Conservation (phyloP, 371 early-diverging fungal species). For the Lichtheimia ramosa region DNA sequence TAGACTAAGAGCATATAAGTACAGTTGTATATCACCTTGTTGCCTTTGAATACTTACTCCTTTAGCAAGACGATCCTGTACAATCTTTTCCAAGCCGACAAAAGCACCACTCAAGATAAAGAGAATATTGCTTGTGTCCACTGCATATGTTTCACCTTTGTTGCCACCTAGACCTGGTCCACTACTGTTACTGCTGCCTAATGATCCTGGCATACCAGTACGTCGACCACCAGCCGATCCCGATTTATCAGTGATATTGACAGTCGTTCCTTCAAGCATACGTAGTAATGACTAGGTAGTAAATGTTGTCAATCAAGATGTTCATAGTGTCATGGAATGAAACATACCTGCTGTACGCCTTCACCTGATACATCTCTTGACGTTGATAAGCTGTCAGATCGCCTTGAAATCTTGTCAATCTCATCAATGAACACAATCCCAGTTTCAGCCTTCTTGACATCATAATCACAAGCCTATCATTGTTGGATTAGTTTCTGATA, state of each 20-base stretch:
- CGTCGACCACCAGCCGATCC: conserved; percentile 47
- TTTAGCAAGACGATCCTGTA: conserved; percentile 76
- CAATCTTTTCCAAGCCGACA: conserved; percentile 84
- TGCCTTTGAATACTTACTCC: conserved; percentile 42
- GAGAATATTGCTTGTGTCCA: conserved; percentile 90
- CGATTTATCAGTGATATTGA: conserved; percentile 84
- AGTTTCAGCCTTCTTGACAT: conserved; percentile 82
- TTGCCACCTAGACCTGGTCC: conserved; percentile 33
- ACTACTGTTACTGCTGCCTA: conserved; percentile 21
- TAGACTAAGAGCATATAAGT: conserved; percentile 40
- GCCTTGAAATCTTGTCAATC: conserved; percentile 86
- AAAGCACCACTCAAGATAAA: conserved; percentile 92
- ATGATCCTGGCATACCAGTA: conserved; percentile 43
- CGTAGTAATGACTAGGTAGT: conserved; percentile 59
- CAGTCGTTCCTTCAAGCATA: conserved; percentile 89
- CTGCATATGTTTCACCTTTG: conserved; percentile 79
- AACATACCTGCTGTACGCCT: conserved; percentile 83
- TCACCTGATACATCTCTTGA: conserved; percentile 93
- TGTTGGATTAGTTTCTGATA: too few species aligned
- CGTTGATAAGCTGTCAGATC: conserved; percentile 73
- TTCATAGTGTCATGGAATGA: too few species aligned
- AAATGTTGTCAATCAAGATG: background rate
- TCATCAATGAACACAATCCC: conserved; percentile 95
- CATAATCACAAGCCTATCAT: conserved; percentile 76
- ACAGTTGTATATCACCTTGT: background rate